phyloP scores from a whole-genome alignment of 305 asterid genomes.

The Fraxinus velutina region DNA sequence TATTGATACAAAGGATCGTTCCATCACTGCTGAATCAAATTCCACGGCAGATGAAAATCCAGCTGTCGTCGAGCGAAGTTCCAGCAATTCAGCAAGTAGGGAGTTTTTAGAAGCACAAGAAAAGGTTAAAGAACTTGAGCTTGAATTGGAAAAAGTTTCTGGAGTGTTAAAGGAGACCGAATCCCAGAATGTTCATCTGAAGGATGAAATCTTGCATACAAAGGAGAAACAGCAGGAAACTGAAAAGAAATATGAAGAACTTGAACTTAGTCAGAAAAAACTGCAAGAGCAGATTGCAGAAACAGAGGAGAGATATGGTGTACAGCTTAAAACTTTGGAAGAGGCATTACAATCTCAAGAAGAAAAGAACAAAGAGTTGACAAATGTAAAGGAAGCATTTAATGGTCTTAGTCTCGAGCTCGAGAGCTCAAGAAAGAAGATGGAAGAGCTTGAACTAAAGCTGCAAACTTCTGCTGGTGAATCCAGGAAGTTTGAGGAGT shows the following conservation, averaged over 20 bases:
- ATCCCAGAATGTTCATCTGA: conserved; percentile 49
- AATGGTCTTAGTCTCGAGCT: conserved; percentile 56
- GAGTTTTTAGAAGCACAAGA: conserved; percentile 74
- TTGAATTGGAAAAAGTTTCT: conserved; percentile 53
- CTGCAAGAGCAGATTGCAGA: conserved; percentile 49
- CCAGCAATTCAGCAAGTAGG: conserved; percentile 32
- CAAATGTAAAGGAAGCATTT: conserved; percentile 50
- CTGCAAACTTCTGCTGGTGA: conserved; percentile 48
- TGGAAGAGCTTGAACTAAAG: conserved; percentile 56
- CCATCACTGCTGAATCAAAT: conserved; percentile 23
- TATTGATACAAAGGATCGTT: conserved; percentile 31
- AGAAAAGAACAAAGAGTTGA: conserved; percentile 49
- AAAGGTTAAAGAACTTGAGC: conserved; percentile 59
- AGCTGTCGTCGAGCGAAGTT: conserved; percentile 20
- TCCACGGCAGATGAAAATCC: conserved; percentile 27
- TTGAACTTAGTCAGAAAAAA: conserved; percentile 48
- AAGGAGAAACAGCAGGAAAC: conserved; percentile 48
- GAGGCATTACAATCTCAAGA: conserved; percentile 56
- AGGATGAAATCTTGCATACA: conserved; percentile 51
- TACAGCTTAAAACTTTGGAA: conserved; percentile 52
- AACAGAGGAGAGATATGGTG: conserved; percentile 44
- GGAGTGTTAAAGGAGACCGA: conserved; percentile 53
- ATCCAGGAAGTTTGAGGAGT: conserved; percentile 62
- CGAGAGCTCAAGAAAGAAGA: conserved; percentile 59
- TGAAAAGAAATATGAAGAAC: conserved; percentile 41